Conservation (phyloP, 306 rosid species). For the Vigna reflexopilosa region DNA sequence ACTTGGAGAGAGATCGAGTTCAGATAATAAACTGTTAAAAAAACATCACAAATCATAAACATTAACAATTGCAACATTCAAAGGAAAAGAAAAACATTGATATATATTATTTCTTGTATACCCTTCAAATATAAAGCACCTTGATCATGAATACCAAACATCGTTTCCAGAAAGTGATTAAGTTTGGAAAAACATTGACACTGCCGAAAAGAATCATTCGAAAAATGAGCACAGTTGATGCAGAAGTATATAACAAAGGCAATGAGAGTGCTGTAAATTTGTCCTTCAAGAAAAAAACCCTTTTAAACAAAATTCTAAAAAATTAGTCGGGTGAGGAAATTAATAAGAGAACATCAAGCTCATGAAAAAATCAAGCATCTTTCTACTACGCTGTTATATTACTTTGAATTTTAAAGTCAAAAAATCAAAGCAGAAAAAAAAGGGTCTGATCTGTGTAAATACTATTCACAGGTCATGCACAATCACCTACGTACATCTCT, state of each 20-base stretch:
- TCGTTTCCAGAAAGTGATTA: background rate
- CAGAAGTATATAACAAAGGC: background rate
- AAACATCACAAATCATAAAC: background rate
- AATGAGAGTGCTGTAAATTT: background rate
- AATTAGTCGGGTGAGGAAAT: too few species aligned
- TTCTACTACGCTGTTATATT: too few species aligned
- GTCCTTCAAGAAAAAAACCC: background rate
- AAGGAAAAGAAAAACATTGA: background rate
- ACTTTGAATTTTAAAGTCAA: background rate
- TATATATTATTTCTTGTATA: background rate
- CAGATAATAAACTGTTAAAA: background rate
- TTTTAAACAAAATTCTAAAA: too few species aligned
- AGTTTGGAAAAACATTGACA: background rate
- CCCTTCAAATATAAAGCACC: slow-evolving; percentile 4
- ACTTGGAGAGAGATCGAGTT: background rate
- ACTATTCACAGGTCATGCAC: background rate
- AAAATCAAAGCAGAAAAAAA: background rate
- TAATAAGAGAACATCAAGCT: background rate
- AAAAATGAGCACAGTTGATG: background rate
- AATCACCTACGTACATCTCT: background rate
- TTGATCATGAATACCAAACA: background rate
- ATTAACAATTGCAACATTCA: background rate
- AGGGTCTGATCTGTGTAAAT: background rate
- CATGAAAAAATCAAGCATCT: too few species aligned
- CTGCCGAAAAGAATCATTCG: background rate